Evolutionary conservation across 257 asterid species (phyloP), one percentile per base, ranked within the genome.

Genomic region (Capsicum rhomboideum): DNA sequence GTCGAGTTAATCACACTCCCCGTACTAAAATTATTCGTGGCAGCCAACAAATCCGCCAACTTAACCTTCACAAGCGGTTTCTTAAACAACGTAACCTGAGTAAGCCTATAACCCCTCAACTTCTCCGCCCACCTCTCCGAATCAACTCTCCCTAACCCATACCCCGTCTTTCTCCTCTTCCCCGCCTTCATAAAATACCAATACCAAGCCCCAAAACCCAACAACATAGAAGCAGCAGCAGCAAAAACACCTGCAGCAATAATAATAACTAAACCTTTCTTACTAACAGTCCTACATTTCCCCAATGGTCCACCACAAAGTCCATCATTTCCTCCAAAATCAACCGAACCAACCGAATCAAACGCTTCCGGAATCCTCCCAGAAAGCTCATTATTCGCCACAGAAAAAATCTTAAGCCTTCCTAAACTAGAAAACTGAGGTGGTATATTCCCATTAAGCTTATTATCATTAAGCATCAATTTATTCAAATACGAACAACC

Each of bases 31-130:
- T 89, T 90, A 80, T 88, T 91, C 0, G 99, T 95, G 0, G 97
- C 97, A 2, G 84, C 87, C 88, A 95, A 84, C 84, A 95, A 88
- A 88, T 95, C 98, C 1, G 90, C 92, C 86, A 95, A 74, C 86
- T 93, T 95, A 81, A 95, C 97, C 91, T 95, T 95, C 67, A 95
- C 98, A 31, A 95, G 92, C 6, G 99, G 99, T 83, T 95, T 95
- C 44, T 93, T 94, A 83, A 95, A 94, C 91, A 95, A 84, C 26
- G 90, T 86, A 66, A 95, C 97, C 80, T 94, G 99, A 67, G 92
- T 88, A 56, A 93, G 95, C 95, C 91, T 94, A 84, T 93, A 94
- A 85, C 91, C 90, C 79, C 92, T 87, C 91, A 95, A 90, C 58
- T 90, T 85, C 87, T 89, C 93, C 58, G 84, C 91, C 97, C 97